phyloP scores from a whole-genome alignment of 192 early-diverging fungal species.

The Mortierella antarctica region DNA sequence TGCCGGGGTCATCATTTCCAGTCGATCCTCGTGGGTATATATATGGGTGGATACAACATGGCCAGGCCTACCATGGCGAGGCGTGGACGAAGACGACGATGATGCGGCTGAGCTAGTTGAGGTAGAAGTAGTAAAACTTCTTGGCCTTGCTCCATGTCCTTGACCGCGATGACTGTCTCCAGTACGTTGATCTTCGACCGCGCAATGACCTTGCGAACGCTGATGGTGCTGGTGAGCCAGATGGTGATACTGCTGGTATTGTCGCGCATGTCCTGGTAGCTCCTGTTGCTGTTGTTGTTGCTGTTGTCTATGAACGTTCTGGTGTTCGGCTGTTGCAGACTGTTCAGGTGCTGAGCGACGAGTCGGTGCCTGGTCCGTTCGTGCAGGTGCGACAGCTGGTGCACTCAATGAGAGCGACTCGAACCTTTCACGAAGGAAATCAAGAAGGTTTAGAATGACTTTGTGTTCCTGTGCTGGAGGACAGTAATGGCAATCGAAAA shows the following conservation, averaged over 20 bases:
- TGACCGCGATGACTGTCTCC: no score
- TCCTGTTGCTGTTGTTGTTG: constrained; percentile 8
- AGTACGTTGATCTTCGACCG: no score
- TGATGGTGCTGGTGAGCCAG: background rate
- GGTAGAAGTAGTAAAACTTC: no score
- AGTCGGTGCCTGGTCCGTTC: no score
- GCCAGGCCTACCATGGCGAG: background rate
- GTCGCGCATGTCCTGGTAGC: background rate
- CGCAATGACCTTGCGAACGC: constrained; percentile 15
- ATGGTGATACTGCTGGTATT: background rate
- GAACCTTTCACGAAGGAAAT: constrained; percentile 14
- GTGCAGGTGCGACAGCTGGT: no score
- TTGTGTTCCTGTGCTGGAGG: background rate
- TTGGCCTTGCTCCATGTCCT: no score
- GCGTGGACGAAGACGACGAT: background rate
- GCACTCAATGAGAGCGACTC: constrained; percentile 39
- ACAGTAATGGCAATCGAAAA: background rate
- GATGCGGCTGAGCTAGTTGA: background rate
- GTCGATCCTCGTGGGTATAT: background rate
- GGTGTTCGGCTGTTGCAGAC: constrained; percentile 5
- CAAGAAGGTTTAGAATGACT: background rate
- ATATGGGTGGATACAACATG: background rate
- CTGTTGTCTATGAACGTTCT: constrained; percentile 3
- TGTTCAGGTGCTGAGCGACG: no score
- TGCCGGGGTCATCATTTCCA: background rate